Evolutionary conservation across 2,329 filamentous ascomycete genomes (phyloP).

Genomic region (Trichophyton verrucosum): DNA sequence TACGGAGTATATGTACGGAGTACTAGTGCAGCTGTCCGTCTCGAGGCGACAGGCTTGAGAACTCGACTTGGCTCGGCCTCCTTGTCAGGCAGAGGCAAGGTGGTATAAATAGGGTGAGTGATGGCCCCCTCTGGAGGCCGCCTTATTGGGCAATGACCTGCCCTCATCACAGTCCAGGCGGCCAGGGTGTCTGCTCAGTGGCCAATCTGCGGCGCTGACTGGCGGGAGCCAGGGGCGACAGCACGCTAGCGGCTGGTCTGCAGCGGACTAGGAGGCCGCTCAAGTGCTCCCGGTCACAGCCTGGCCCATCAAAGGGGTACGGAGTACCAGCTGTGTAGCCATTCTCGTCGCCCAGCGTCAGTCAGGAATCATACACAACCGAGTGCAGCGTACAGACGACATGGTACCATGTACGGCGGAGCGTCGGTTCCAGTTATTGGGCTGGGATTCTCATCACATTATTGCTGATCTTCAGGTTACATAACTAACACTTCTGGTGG

Average conservation of each 20-base stretch:
- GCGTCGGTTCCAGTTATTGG: neutral
- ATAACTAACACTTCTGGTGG: neutral
- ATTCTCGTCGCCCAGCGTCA: too few species aligned
- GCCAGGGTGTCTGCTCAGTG: constrained; percentile 1
- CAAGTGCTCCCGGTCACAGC: neutral
- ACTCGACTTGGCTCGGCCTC: neutral
- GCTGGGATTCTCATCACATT: neutral
- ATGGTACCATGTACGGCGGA: neutral
- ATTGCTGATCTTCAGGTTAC: neutral
- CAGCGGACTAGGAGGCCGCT: neutral
- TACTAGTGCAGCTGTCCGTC: too few species aligned
- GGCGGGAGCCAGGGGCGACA: neutral
- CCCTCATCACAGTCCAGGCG: neutral
- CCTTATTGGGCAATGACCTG: neutral
- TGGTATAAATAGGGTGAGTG: constrained; percentile 2
- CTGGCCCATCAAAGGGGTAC: neutral
- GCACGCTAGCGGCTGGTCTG: constrained; percentile 1
- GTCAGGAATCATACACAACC: too few species aligned
- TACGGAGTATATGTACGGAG: too few species aligned
- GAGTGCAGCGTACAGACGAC: neutral
- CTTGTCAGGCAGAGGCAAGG: neutral
- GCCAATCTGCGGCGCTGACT: neutral
- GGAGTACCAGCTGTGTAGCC: neutral
- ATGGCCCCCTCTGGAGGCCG: neutral
- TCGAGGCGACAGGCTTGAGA: too few species aligned